Conservation (phyloP, 1,284 basidiomycete species). For the Ustilago trichophora region DNA sequence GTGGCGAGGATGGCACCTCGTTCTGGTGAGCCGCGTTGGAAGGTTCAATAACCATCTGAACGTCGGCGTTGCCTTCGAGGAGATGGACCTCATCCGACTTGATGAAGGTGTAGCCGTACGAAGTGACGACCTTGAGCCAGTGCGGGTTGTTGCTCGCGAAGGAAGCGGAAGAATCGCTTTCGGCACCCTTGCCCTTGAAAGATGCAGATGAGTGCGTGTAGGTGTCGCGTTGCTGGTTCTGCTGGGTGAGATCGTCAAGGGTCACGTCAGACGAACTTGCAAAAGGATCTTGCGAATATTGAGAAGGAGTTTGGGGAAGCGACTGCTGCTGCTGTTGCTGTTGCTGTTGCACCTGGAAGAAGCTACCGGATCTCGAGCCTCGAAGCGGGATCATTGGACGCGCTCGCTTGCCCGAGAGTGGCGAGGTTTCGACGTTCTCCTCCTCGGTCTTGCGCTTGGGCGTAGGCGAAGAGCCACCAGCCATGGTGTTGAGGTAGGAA, state of each 20-base stretch:
- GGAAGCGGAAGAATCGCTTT: slow-evolving; percentile 1
- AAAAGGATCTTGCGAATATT: slow-evolving; percentile 15
- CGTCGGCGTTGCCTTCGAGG: slow-evolving; percentile 38
- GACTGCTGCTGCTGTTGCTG: slow-evolving; percentile 10
- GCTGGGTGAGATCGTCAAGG: slow-evolving; percentile 27
- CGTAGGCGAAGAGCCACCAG: slow-evolving; percentile 29
- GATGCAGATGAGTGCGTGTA: slow-evolving; percentile 35
- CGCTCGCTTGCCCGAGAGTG: slow-evolving; percentile 41
- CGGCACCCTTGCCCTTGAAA: slow-evolving; percentile 20
- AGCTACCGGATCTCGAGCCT: slow-evolving; percentile 21
- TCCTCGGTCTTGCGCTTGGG: slow-evolving; percentile 41
- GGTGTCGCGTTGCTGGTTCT: slow-evolving; percentile 30
- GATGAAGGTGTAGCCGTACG: slow-evolving; percentile 48
- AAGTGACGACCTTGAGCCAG: slow-evolving; percentile 49
- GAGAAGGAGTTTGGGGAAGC: slow-evolving; percentile 5
- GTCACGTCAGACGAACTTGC: slow-evolving; percentile 44
- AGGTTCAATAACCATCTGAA: slow-evolving; percentile 46
- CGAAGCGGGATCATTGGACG: slow-evolving; percentile 36
- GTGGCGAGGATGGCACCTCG: slow-evolving; percentile 37
- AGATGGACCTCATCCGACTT: slow-evolving; percentile 40
- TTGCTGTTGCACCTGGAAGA: slow-evolving; percentile 15
- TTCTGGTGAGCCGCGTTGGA: slow-evolving; percentile 20
- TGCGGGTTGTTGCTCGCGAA: slow-evolving; percentile 24
- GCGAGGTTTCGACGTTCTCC: slow-evolving; percentile 24
- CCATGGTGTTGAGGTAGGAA: slow-evolving; percentile 48